Evolutionary conservation across 208 protist species (phyloP).

Genomic region (Leptomonas pyrrhocoris): DNA sequence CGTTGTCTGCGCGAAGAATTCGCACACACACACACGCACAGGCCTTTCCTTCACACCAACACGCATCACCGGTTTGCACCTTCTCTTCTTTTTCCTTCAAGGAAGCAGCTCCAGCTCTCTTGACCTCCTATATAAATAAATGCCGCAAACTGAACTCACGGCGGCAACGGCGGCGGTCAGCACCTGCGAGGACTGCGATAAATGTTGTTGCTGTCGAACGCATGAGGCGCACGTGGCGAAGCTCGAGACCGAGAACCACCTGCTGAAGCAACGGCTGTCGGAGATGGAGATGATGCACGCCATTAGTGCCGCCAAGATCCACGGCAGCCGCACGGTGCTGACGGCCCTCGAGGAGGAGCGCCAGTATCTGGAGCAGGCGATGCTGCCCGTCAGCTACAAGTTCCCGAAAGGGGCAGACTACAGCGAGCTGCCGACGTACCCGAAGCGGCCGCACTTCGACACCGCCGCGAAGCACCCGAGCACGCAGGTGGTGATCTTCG

Average conservation of each 20-base stretch:
- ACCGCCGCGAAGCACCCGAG: constrained; percentile 58
- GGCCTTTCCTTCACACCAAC: background rate
- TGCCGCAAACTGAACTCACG: background rate
- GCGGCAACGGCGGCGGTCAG: background rate
- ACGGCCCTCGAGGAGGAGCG: constrained; percentile 62
- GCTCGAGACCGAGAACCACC: constrained; percentile 54
- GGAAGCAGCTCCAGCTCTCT: background rate
- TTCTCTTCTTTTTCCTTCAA: constrained; percentile 2
- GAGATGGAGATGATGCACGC: constrained; percentile 63
- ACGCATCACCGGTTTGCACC: background rate
- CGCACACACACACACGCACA: background rate
- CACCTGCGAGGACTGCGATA: constrained; percentile 10
- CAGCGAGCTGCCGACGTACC: constrained; percentile 75
- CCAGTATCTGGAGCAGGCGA: constrained; percentile 44
- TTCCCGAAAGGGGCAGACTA: constrained; percentile 41
- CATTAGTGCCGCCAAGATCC: constrained; percentile 47
- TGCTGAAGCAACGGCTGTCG: constrained; percentile 47
- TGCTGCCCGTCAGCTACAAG: constrained; percentile 46
- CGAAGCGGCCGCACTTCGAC: constrained; percentile 78
- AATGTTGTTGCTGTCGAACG: constrained; percentile 26
- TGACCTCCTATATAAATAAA: background rate
- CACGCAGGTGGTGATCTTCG: constrained; percentile 85
- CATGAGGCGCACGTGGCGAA: constrained; percentile 34
- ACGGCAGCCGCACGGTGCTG: constrained; percentile 44
- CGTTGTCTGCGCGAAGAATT: background rate